Conservation (phyloP, 2,329 filamentous ascomycete species). For the Aspergillus viridinutans region DNA sequence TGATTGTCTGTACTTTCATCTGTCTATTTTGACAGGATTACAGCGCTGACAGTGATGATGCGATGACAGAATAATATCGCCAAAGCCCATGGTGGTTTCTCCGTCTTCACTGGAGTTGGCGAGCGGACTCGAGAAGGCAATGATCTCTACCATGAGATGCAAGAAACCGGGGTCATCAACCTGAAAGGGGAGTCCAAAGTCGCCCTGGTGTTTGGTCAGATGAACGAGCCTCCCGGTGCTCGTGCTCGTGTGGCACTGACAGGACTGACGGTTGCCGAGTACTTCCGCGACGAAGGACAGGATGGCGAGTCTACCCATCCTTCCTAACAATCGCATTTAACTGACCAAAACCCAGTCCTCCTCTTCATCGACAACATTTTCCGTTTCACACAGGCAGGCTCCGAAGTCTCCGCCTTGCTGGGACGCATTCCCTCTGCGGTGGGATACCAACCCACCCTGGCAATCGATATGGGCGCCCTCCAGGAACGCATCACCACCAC, state of each 20-base stretch:
- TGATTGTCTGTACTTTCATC: constrained; percentile 63
- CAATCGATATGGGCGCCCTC: constrained; percentile 98
- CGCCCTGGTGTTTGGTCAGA: constrained; percentile 98
- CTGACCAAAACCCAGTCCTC: constrained; percentile 55
- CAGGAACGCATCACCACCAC: constrained; percentile 99
- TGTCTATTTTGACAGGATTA: no score
- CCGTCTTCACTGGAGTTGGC: constrained; percentile 99
- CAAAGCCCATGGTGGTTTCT: constrained; percentile 99
- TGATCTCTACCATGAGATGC: constrained; percentile 99
- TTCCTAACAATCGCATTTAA: no score
- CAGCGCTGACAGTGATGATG: neutral
- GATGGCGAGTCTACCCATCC: constrained; percentile 45
- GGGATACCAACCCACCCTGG: constrained; percentile 98
- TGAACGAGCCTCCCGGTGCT: constrained; percentile 99
- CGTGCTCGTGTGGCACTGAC: constrained; percentile 99
- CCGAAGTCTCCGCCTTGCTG: constrained; percentile 97
- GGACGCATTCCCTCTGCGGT: constrained; percentile 99
- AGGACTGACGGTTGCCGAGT: constrained; percentile 65
- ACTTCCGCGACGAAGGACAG: constrained; percentile 82
- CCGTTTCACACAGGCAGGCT: constrained; percentile 99
- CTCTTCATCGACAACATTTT: constrained; percentile 99
- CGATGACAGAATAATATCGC: constrained; percentile 87
- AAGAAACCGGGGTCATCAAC: constrained; percentile 99
- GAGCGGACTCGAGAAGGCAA: constrained; percentile 99
- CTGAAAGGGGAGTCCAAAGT: constrained; percentile 99